phyloP scores from a whole-genome alignment of 179 eudicot genomes.

The Sideroxylon spinosum region DNA sequence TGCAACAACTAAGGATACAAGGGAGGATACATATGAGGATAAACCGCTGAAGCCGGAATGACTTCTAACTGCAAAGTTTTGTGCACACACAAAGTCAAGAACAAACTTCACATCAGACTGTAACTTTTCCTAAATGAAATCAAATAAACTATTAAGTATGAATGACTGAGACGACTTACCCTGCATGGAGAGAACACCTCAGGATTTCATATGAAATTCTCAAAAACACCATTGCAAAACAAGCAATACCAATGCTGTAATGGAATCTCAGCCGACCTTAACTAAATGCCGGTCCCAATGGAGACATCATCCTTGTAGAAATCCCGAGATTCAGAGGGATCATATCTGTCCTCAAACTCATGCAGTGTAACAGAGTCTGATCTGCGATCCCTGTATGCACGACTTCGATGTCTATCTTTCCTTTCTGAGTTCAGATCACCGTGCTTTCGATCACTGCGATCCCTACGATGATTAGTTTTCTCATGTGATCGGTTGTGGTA shows the following conservation, averaged over 20 bases:
- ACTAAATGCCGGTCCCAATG: constrained; percentile 19
- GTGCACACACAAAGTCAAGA: constrained; percentile 32
- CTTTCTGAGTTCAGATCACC: constrained; percentile 27
- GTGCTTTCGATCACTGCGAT: constrained; percentile 37
- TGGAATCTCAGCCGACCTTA: constrained; percentile 9
- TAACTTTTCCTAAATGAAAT: constrained; percentile 14
- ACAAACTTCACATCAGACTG: constrained; percentile 21
- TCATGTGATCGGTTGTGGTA: constrained; percentile 32
- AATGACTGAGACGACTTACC: constrained; percentile 14
- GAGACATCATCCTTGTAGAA: constrained; percentile 32
- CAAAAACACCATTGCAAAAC: constrained; percentile 6
- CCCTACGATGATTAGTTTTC: constrained; percentile 22
- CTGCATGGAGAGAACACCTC: constrained; percentile 6
- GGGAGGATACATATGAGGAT: constrained; percentile 69
- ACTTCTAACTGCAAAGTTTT: constrained; percentile 57
- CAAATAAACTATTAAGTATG: constrained; percentile 13
- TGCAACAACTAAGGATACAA: constrained; percentile 60
- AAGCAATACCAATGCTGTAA: constrained; percentile 10
- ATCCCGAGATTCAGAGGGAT: constrained; percentile 60
- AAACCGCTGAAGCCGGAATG: constrained; percentile 55
- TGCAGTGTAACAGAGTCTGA: constrained; percentile 29
- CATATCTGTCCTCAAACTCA: constrained; percentile 75
- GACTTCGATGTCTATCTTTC: constrained; percentile 33
- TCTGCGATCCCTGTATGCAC: constrained; percentile 26
- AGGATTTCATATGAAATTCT: constrained; percentile 3